These are phyloP conservation scores for Solanum hybrid DNA, from an alignment of 305 asterid genomes.

Conservation along the genomic window DNA sequence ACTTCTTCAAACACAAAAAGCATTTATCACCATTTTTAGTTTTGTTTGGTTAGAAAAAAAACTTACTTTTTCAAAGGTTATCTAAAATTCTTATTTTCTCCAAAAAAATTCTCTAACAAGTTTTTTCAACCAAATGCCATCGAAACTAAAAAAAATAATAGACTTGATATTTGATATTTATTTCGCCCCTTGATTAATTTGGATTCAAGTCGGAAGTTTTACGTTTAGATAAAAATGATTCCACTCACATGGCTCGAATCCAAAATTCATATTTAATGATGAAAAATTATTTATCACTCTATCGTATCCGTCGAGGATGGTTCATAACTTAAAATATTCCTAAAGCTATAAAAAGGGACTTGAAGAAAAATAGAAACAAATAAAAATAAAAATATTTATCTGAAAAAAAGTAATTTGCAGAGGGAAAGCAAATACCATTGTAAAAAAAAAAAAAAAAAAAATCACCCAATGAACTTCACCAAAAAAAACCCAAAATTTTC, in stretches of 20 bases:
- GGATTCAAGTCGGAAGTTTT: fast-evolving
- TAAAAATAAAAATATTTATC: neutral
- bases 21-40: neutral
- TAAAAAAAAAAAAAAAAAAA: too few relatives aligned
- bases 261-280: too few relatives aligned
- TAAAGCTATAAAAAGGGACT: neutral
- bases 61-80: neutral
- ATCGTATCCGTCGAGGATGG: neutral
- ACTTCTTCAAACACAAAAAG: neutral
- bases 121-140: neutral
- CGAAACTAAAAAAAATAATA: neutral
- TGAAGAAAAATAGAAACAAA: neutral
- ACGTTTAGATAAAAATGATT: too few relatives aligned
- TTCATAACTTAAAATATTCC: neutral
- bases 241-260: fast-evolving
- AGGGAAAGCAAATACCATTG: neutral
- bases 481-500: neutral
- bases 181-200: neutral
- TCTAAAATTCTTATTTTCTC: neutral
- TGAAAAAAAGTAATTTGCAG: neutral
- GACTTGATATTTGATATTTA: neutral
- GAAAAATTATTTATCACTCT: neutral
- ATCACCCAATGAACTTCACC: neutral
- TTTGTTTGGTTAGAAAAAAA: neutral
- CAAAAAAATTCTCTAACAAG: neutral